Evolutionary conservation across 148 eudicot genomes (phyloP), one percentile per base, ranked within the genome.

Genomic region (Rhododendron griersonianum): DNA sequence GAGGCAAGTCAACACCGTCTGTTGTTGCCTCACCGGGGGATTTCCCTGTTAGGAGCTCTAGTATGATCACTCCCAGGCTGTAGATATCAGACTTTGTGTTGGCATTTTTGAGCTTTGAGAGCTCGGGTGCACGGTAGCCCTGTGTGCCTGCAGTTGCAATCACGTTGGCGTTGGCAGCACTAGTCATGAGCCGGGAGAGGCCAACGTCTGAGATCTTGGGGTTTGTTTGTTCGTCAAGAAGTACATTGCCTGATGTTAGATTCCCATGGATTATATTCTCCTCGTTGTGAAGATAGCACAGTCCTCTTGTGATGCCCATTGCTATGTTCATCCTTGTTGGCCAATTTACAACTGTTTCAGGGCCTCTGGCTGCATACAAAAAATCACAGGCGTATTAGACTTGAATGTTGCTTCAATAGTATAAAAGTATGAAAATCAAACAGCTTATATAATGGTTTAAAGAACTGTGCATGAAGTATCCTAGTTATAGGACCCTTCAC

Each of bases 41-140:
- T 84, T 95, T 96, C 30, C 98, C 98, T 7, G 98, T 96, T 23
- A 96, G 81, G 47, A 96, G 96, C 87, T 96, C 98, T 51, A 96
- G 78, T 16, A 95, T 71, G 77, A 96, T 93, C 81, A 96, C 94
- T 7, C 99, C 99, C 0, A 95, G 95, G 87, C 98, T 93, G 95
- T 92, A 97, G 39, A 97, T 90, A 85, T 97, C 98, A 0, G 95
- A 86, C 87, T 95, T 97, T 1, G 93, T 88, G 82, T 91, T 92
- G 14, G 93, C 90, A 11, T 92, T 93, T 91, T 93, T 95, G 8
- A 90, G 89, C 86, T 93, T 97, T 14, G 93, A 92, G 19, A 95
- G 92, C 90, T 97, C 99, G 2, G 98, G 99, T 37, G 99, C 99
- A 0, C 95, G 91, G 85, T 97, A 97, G 0, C 98, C 99, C 59